phyloP scores from a whole-genome alignment of 257 asterid genomes.

The Vinca minor region DNA sequence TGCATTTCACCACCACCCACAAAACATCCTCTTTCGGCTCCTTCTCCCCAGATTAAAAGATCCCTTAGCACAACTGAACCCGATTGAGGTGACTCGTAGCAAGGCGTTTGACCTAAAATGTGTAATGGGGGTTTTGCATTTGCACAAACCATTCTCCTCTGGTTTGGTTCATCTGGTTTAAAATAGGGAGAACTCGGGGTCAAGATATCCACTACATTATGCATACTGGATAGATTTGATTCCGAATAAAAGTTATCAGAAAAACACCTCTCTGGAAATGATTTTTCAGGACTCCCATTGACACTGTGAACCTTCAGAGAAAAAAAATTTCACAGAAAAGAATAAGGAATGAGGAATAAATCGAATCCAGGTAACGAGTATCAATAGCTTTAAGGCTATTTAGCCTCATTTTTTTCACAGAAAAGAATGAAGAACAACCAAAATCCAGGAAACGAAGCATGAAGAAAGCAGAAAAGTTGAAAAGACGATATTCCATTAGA shows the following conservation, averaged over 20 bases:
- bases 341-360: neutral
- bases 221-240: slow-evolving; percentile 23
- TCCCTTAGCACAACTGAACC: slow-evolving; percentile 30
- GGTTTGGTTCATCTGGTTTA: slow-evolving; percentile 21
- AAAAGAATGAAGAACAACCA: neutral
- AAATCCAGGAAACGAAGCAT: neutral
- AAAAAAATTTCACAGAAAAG: slow-evolving; percentile 1
- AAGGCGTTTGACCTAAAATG: slow-evolving; percentile 13
- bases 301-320: slow-evolving; percentile 34
- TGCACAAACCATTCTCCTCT: slow-evolving; percentile 14
- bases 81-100: slow-evolving; percentile 9
- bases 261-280: slow-evolving; percentile 31
- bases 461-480: neutral
- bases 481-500: neutral
- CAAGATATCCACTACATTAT: slow-evolving; percentile 19
- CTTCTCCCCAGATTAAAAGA: slow-evolving; percentile 44
- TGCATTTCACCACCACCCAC: slow-evolving; percentile 24
- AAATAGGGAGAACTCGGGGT: slow-evolving; percentile 22
- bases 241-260: slow-evolving; percentile 33
- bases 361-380: neutral
- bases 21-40: slow-evolving; percentile 31
- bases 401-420: neutral
- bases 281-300: slow-evolving; percentile 34
- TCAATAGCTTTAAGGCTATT: neutral
- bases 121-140: slow-evolving; percentile 13